Evolutionary conservation across 2,329 filamentous ascomycete species (phyloP).

Genomic region (Westerdykella aurantiaca): DNA sequence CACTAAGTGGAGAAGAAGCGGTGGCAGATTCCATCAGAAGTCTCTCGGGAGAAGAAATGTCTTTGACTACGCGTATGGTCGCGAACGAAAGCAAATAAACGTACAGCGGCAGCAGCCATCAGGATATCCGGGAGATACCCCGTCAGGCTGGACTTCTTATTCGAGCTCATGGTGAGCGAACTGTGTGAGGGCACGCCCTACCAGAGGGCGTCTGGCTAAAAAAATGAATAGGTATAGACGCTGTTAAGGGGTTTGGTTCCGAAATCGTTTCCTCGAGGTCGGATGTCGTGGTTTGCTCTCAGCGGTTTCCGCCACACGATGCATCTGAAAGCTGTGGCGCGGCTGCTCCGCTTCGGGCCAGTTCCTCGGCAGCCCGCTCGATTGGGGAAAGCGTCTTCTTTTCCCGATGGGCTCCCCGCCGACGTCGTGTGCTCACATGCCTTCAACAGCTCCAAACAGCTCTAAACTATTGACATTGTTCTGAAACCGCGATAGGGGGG

Average conservation of each 20-base stretch:
- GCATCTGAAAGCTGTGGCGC: not conserved
- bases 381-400: slow-evolving; percentile 1
- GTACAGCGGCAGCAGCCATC: slow-evolving; percentile 39
- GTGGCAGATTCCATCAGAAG: no score
- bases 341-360: not conserved
- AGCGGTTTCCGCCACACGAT: not conserved
- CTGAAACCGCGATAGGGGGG: not conserved
- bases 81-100: slow-evolving; percentile 9
- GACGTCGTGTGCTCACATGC: no score
- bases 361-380: slow-evolving; percentile 4
- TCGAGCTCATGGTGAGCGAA: slow-evolving; percentile 26
- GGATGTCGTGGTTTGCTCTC: slow-evolving; percentile 3
- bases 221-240: not conserved
- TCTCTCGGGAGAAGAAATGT: no score
- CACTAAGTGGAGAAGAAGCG: no score
- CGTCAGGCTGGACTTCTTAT: slow-evolving; percentile 35
- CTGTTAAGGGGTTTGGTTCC: not conserved
- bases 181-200: not conserved
- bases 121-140: slow-evolving; percentile 38
- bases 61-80: no score
- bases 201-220: not conserved
- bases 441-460: no score
- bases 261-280: not conserved
- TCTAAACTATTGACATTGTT: no score
- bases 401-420: not conserved